Conservation (phyloP, 2,329 filamentous ascomycete genomes). For the Boeremia lycopersici region DNA sequence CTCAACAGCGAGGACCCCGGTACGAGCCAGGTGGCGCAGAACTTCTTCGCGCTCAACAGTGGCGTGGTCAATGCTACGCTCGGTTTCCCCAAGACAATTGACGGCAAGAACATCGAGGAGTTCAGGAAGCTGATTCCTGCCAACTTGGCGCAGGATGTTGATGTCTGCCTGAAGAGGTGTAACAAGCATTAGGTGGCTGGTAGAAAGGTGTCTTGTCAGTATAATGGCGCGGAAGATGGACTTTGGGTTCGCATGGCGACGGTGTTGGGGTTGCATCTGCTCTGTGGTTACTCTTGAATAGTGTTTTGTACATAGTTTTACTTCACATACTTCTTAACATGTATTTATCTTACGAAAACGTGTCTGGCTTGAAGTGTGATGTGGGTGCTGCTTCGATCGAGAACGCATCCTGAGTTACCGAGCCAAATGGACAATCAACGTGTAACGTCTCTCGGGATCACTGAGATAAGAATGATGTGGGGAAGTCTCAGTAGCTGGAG, state of each 20-base stretch:
- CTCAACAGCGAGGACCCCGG: conserved; percentile 54
- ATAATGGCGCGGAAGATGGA: not conserved
- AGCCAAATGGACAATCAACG: too few species aligned
- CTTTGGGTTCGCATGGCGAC: not conserved
- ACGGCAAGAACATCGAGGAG: conserved; percentile 44
- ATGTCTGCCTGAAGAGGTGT: conserved; percentile 60
- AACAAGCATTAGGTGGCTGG: conserved; percentile 10
- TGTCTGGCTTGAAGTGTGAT: too few species aligned
- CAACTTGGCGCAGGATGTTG: conserved; percentile 60
- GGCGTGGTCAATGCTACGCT: conserved; percentile 48
- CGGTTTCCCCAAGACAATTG: conserved; percentile 43
- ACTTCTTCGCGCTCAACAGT: conserved; percentile 49
- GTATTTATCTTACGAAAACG: too few species aligned
- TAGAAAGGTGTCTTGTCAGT: not conserved
- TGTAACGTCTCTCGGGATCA: too few species aligned
- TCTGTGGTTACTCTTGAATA: not conserved
- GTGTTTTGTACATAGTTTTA: too few species aligned
- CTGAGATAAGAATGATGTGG: too few species aligned
- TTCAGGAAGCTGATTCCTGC: conserved; percentile 50
- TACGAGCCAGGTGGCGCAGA: conserved; percentile 50
- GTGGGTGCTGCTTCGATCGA: too few species aligned
- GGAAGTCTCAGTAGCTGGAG: too few species aligned
- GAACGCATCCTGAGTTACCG: too few species aligned
- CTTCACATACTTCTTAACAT: too few species aligned
- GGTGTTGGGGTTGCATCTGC: not conserved